Evolutionary conservation across 2,329 filamentous ascomycete species (phyloP).

Genomic region (Verticillium nonalfalfae): DNA sequence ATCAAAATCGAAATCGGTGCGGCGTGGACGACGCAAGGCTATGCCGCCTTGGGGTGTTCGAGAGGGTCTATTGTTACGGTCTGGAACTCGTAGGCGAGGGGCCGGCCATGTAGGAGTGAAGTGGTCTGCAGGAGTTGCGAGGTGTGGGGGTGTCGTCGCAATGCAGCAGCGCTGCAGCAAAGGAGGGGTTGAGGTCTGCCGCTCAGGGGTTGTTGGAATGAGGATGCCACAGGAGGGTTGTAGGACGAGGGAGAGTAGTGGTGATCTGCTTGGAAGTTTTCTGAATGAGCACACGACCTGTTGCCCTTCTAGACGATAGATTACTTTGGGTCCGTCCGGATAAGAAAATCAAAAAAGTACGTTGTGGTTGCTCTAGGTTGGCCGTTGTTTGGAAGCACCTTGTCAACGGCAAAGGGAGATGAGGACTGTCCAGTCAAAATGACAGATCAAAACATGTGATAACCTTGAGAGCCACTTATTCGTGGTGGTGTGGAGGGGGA

Average conservation of each 20-base stretch:
- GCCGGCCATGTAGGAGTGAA: neutral
- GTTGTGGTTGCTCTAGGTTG: neutral
- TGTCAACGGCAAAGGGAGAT: neutral
- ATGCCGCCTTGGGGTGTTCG: neutral
- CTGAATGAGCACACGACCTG: slow-evolving; percentile 30
- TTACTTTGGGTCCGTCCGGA: neutral
- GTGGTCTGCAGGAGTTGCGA: neutral
- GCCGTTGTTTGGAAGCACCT: neutral
- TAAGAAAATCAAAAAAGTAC: neutral
- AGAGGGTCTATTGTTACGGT: neutral
- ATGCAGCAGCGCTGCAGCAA: neutral
- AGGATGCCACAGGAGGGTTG: neutral
- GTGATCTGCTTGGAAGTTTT: neutral
- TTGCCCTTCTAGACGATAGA: slow-evolving; percentile 21
- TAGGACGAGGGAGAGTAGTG: neutral
- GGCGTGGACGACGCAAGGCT: neutral
- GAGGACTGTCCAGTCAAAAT: neutral
- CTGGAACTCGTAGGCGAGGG: neutral
- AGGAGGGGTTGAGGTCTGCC: neutral
- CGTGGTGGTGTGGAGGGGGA: neutral
- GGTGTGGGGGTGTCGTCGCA: neutral
- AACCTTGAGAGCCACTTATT: neutral
- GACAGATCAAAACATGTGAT: neutral
- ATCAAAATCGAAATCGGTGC: neutral
- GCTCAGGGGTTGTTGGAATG: neutral